Conservation (phyloP, 2,329 filamentous ascomycete genomes). For the Lecanicillium sp. region DNA sequence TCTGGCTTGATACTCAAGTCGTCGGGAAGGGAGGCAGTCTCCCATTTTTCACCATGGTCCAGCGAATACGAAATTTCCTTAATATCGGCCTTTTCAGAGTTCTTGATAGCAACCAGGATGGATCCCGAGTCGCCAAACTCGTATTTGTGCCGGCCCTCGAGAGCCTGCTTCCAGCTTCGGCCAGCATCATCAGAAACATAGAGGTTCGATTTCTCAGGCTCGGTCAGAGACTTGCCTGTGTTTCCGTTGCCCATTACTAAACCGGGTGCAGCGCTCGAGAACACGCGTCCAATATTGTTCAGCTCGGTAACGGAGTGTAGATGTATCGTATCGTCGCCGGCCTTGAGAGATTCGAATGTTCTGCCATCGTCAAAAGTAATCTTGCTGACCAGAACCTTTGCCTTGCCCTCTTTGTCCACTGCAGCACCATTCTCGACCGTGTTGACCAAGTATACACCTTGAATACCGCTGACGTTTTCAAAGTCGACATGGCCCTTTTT, state of each 20-base stretch:
- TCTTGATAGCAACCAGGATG: slow-evolving; percentile 74
- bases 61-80: slow-evolving; percentile 67
- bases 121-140: slow-evolving; percentile 94
- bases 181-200: slow-evolving; percentile 91
- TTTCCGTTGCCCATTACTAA: slow-evolving; percentile 94
- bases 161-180: slow-evolving; percentile 69
- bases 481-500: slow-evolving; percentile 76
- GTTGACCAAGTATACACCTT: slow-evolving; percentile 89
- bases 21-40: slow-evolving; percentile 60
- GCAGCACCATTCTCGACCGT: slow-evolving; percentile 80
- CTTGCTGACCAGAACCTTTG: slow-evolving; percentile 67
- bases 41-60: slow-evolving; percentile 84
- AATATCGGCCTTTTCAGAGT: slow-evolving; percentile 58
- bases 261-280: slow-evolving; percentile 88
- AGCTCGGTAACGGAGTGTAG: slow-evolving; percentile 88
- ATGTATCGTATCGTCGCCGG: slow-evolving; percentile 65
- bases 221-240: slow-evolving; percentile 65
- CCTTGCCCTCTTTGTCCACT: slow-evolving; percentile 48
- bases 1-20: slow-evolving; percentile 62
- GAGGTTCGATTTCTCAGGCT: slow-evolving; percentile 68
- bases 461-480: slow-evolving; percentile 85
- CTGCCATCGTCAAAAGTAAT: slow-evolving; percentile 96
- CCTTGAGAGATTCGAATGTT: slow-evolving; percentile 69
- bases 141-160: slow-evolving; percentile 84
- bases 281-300: slow-evolving; percentile 76